Conservation (phyloP, 352 stramenopile species). For the Pythium apleroticum region DNA sequence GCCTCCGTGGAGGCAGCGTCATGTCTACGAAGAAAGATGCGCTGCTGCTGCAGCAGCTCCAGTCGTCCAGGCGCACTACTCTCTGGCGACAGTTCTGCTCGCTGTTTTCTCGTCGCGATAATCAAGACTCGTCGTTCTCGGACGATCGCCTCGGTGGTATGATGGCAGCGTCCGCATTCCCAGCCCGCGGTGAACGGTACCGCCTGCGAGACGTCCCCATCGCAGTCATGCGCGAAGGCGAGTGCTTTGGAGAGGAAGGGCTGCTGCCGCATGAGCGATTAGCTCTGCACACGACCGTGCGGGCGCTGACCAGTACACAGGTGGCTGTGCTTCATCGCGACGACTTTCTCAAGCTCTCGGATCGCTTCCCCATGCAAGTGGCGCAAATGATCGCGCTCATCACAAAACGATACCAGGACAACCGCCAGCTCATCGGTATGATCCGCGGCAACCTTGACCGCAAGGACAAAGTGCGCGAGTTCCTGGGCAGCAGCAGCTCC, state of each 20-base stretch:
- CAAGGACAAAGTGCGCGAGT: slow-evolving; percentile 17
- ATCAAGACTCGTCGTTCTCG: background rate
- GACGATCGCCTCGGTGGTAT: background rate
- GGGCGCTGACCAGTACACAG: slow-evolving; percentile 17
- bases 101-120: background rate
- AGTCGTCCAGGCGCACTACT: slow-evolving; percentile 35
- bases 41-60: background rate
- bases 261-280: slow-evolving; percentile 8
- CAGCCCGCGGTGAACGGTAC: slow-evolving; percentile 1
- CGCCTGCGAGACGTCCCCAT: slow-evolving; percentile 31
- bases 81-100: background rate
- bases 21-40: background rate
- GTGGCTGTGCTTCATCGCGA: slow-evolving; percentile 6
- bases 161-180: background rate
- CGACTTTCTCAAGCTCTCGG: slow-evolving; percentile 16
- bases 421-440: slow-evolving; percentile 3
- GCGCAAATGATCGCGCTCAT: slow-evolving; percentile 22
- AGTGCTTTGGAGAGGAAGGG: slow-evolving; percentile 68
- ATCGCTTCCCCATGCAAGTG: slow-evolving; percentile 16
- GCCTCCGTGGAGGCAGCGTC: background rate
- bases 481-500: slow-evolving; percentile 15
- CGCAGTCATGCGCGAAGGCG: slow-evolving; percentile 41
- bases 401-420: slow-evolving; percentile 10
- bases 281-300: slow-evolving; percentile 19
- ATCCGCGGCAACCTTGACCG: slow-evolving; percentile 6